Evolutionary conservation across 371 early-diverging fungal genomes (phyloP).

Genomic region (Racocetra persica): DNA sequence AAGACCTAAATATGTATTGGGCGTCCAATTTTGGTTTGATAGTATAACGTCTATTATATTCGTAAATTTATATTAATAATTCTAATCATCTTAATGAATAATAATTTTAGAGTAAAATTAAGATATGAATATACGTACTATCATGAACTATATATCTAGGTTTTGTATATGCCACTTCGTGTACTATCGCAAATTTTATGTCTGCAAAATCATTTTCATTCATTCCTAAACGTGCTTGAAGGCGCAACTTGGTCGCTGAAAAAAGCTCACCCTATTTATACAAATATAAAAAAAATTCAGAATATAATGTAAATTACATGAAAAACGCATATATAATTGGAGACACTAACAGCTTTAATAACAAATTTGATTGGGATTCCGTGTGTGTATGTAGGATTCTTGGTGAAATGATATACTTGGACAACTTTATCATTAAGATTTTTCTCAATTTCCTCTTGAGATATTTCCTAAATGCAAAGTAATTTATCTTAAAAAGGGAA

Average conservation of each 20-base stretch:
- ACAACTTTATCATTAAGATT: conserved; percentile 61
- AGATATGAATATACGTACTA: too few relatives aligned
- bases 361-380: conserved; percentile 85
- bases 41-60: too few relatives aligned
- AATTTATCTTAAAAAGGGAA: background rate
- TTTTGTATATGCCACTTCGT: conserved; percentile 41
- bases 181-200: conserved; percentile 68
- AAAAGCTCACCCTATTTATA: conserved; percentile 68
- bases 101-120: too few relatives aligned
- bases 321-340: background rate
- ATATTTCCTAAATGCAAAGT: conserved; percentile 59
- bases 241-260: conserved; percentile 71
- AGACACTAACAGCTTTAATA: conserved; percentile 60
- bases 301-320: background rate
- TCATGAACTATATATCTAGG: conserved; percentile 6
- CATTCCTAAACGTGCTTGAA: conserved; percentile 77
- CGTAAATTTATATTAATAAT: too few relatives aligned
- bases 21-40: too few relatives aligned
- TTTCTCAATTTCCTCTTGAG: conserved; percentile 62
- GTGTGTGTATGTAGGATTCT: conserved; percentile 71
- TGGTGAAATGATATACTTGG: conserved; percentile 78
- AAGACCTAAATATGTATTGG: too few relatives aligned
- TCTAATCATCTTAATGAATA: too few relatives aligned
- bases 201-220: conserved; percentile 89
- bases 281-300: background rate